Conservation (phyloP, 1,284 basidiomycete genomes). For the Apiotrichum porosum region DNA sequence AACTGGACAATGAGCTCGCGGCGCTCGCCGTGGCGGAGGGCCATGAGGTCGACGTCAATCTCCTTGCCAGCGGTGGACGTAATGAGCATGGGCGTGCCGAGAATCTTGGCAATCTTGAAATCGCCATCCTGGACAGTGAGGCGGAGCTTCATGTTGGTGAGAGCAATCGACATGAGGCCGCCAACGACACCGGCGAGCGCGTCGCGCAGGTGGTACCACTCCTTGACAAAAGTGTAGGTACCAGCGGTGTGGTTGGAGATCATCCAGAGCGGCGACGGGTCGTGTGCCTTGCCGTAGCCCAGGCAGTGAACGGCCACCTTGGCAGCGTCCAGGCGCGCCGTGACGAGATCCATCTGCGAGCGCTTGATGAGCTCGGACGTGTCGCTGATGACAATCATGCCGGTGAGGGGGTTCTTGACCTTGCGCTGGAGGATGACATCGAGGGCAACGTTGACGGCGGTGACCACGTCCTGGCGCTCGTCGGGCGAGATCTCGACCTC, state of each 20-base stretch:
- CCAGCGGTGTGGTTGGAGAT: constrained; percentile 96
- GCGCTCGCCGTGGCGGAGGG: constrained; percentile 82
- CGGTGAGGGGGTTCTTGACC: constrained; percentile 78
- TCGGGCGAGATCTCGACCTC: constrained; percentile 70
- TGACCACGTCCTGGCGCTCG: constrained; percentile 91
- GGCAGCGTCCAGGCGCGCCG: constrained; percentile 90
- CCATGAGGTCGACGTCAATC: constrained; percentile 91
- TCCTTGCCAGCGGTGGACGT: constrained; percentile 81
- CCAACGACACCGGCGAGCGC: constrained; percentile 86
- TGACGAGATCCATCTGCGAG: constrained; percentile 98
- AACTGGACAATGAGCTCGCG: constrained; percentile 93
- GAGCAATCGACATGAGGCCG: constrained; percentile 86
- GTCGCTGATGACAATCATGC: constrained; percentile 89
- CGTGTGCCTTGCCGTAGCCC: constrained; percentile 92
- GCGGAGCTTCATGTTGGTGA: constrained; percentile 84
- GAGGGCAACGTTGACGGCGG: constrained; percentile 86
- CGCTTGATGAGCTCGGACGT: constrained; percentile 80
- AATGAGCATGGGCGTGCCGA: constrained; percentile 75
- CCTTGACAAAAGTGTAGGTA: constrained; percentile 94
- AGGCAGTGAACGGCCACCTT: constrained; percentile 95
- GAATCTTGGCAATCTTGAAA: constrained; percentile 86
- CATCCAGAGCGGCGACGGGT: constrained; percentile 96
- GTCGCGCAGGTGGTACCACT: constrained; percentile 88
- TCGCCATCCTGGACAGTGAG: constrained; percentile 58
- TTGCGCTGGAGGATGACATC: constrained; percentile 92